Percentiles rank a stretch among this genome's conserved stretches.
Conservation (phyloP, 805 yeast species). For the Tetrapisispora pingtungensis region DNA sequence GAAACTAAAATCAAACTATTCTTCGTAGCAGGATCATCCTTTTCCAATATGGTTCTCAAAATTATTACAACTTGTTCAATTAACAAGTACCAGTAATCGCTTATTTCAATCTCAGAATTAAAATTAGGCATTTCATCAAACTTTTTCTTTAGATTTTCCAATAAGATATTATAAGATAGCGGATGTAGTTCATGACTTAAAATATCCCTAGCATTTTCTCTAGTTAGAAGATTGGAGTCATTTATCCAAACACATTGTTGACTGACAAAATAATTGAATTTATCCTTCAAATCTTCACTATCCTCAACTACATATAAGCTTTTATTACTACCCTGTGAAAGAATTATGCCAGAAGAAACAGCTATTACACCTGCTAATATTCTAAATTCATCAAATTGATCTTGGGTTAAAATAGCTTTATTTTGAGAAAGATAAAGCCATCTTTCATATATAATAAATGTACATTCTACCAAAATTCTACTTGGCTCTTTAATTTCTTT, state of each 20-base stretch:
- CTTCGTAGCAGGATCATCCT: constrained; percentile 19
- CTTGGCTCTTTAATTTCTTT: constrained; percentile 19
- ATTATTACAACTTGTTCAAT: constrained; percentile 39
- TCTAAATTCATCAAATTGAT: constrained; percentile 41
- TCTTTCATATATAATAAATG: constrained; percentile 30
- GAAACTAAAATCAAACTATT: constrained; percentile 22
- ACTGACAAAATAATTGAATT: constrained; percentile 37
- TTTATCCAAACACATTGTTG: constrained; percentile 39
- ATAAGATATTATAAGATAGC: constrained; percentile 37
- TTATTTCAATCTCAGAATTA: constrained; percentile 16
- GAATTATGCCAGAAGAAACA: constrained; percentile 55
- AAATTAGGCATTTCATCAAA: constrained; percentile 11
- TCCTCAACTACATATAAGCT: constrained; percentile 9
- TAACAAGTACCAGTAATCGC: constrained; percentile 18
- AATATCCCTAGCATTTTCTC: constrained; percentile 64
- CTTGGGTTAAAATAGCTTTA: constrained; percentile 19
- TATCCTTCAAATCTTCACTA: constrained; percentile 25
- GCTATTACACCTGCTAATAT: constrained; percentile 68
- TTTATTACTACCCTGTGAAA: constrained; percentile 16
- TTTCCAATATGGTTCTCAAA: constrained; percentile 29
- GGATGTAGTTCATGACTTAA: constrained; percentile 55
- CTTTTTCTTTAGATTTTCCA: constrained; percentile 33
- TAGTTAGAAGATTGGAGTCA: constrained; percentile 38
- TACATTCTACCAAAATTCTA: constrained; percentile 23
- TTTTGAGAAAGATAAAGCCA: constrained; percentile 19